phyloP scores from a whole-genome alignment of 805 yeast species.

The Kodamaea sagamina region DNA sequence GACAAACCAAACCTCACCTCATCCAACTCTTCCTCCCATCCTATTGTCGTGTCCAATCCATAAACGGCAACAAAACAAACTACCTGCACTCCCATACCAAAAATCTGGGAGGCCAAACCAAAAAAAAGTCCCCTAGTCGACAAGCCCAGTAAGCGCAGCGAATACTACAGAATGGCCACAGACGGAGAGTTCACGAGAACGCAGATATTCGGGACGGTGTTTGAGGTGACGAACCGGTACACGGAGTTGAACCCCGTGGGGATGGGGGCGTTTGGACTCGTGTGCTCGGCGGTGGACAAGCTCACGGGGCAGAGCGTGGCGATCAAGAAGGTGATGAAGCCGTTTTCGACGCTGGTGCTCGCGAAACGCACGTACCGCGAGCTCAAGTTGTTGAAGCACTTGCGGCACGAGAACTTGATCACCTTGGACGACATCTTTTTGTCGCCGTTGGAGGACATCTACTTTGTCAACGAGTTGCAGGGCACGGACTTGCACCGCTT shows the following conservation, averaged over 20 bases:
- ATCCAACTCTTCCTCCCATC: too few relatives aligned
- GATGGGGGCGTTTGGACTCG: conserved; percentile 99
- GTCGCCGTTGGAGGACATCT: conserved; percentile 91
- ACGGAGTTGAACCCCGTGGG: conserved; percentile 96
- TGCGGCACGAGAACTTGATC: conserved; percentile 92
- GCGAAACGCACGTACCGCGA: conserved; percentile 98
- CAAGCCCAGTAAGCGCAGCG: neutral
- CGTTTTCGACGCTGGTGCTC: conserved; percentile 89
- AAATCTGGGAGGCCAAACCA: too few relatives aligned
- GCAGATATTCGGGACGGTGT: conserved; percentile 92
- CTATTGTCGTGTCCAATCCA: too few relatives aligned
- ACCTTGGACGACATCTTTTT: conserved; percentile 91
- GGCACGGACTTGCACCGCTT: conserved; percentile 95
- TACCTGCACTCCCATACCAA: too few relatives aligned
- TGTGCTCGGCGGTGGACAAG: conserved; percentile 92
- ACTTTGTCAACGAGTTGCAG: conserved; percentile 94
- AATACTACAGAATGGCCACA: conserved; percentile 31
- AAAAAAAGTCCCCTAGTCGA: too few relatives aligned
- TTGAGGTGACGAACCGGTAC: conserved; percentile 88
- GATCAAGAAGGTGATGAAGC: conserved; percentile 96
- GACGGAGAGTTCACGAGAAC: conserved; percentile 64
- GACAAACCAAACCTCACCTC: too few relatives aligned
- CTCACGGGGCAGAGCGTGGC: conserved; percentile 93
- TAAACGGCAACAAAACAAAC: too few relatives aligned
- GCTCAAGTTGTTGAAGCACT: conserved; percentile 85